Base-by-base conservation (phyloP, 2,329 filamentous ascomycete species). In the Cercospora beticola region DNA sequence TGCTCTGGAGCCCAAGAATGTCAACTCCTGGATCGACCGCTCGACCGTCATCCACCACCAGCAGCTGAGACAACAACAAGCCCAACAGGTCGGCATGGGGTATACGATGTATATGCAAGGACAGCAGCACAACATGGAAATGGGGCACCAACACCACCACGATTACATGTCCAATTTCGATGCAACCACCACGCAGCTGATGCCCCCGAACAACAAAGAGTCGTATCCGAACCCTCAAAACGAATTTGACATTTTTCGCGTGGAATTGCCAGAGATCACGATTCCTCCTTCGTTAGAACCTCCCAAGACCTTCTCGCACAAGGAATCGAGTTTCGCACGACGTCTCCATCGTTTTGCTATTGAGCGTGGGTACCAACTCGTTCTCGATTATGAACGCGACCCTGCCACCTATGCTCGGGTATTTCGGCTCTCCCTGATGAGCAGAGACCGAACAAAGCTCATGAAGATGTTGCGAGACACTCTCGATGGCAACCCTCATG, bases 281-380 rank as follows among this genome's bases (percentile, higher is more conserved):
- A 60, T 72, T 10, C 65, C 68, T 5, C 63, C 52, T 3, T 49
- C 64, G 4, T 28, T 72, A 6, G 62, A 57, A 10, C 58, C 69
- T 21, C 85, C 87, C 0, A 81, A 77, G 23, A 88, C 87, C 0
- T 89, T 89, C 76, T 84, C 87, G 9, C 85, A 86, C 66, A 83
- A 87, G 28, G 91, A 94, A 77, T 81, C 83, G 1, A 89, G 86
- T 0, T 94, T 96, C 73, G 88, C 88, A 10, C 87, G 91, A 7
- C 86, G 90, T 4, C 81, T 96, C 4, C 90, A 92, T 60, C 87
- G 92, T 52, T 83, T 83, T 64, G 84, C 88, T 2, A 73, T 89
- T 0, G 91, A 96, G 78, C 80, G 83, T 28, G 91, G 85, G 0
- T 86, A 89, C 66, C 80, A 82, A 2, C 79, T 94, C 1, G 82